Evolutionary conservation across 768 basidiomycete genomes (phyloP).

Genomic region (Suillus clintonianus): DNA sequence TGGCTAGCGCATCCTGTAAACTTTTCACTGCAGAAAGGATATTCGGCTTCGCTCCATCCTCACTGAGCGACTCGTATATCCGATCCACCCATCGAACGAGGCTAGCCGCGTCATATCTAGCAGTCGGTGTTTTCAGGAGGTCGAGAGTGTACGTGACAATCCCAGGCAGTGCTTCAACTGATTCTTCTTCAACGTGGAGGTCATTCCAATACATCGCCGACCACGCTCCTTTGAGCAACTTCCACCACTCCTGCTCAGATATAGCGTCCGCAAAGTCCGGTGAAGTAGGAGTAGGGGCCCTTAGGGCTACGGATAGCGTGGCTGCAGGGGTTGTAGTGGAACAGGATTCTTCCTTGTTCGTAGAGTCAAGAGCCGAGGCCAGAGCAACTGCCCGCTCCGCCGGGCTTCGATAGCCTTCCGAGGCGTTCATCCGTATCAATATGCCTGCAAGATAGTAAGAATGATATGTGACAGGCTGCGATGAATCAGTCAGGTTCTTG

Average conservation of each 20-base stretch:
- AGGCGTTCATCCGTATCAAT: not conserved
- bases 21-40: not conserved
- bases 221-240: slow-evolving; percentile 1
- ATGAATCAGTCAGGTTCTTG: not conserved
- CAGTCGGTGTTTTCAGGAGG: not conserved
- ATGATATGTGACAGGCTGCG: not conserved
- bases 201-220: not conserved
- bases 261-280: not conserved
- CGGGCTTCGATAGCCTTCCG: not conserved
- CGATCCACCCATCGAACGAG: not conserved
- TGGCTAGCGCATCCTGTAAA: not conserved
- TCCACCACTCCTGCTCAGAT: not conserved
- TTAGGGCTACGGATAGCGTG: not conserved
- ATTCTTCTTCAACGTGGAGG: not conserved
- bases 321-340: not conserved
- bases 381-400: too few species aligned
- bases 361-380: not conserved
- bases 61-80: not conserved
- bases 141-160: not conserved
- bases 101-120: not conserved
- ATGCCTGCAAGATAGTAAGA: not conserved
- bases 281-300: not conserved
- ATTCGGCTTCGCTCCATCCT: not conserved
- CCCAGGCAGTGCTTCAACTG: not conserved
- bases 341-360: not conserved